Percentiles rank a stretch among this genome's conserved stretches.
These are phyloP conservation scores for Orbilia oligospora DNA, from an alignment of 2,329 filamentous ascomycete species.

Conservation along the genomic window DNA sequence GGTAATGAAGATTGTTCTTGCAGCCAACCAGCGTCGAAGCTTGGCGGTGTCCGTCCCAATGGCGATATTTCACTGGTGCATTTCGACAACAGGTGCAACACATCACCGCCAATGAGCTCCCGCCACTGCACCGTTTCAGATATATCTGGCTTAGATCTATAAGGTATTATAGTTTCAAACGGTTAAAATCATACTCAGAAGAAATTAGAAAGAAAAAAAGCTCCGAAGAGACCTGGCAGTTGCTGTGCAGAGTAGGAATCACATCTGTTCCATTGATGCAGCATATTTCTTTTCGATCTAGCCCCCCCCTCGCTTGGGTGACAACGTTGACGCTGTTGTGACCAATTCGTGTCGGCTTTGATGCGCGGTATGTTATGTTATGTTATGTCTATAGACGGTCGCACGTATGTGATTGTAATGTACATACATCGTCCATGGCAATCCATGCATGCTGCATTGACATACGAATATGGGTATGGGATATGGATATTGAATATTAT, in stretches of 20 bases:
- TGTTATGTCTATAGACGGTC: constrained; percentile 2
- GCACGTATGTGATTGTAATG: too few species aligned
- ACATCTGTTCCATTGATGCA: constrained; percentile 2
- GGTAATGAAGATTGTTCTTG: constrained; percentile 17
- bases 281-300: neutral
- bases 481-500: neutral
- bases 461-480: neutral
- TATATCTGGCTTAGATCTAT: constrained; percentile 32
- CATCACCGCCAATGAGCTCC: constrained; percentile 44
- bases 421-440: too few species aligned
- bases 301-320: too few species aligned
- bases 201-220: too few species aligned
- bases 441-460: neutral
- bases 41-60: constrained; percentile 22
- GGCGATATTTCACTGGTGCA: constrained; percentile 52
- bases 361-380: constrained; percentile 7
- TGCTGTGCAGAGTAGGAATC: too few species aligned
- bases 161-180: neutral
- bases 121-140: constrained; percentile 31
- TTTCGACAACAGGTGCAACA: constrained; percentile 58
- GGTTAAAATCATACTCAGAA: constrained; percentile 14
- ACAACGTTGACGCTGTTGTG: neutral
- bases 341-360: constrained; percentile 5
- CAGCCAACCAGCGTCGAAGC: constrained; percentile 42
- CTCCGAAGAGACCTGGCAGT: constrained; percentile 17